Evolutionary conservation across 306 rosid genomes (phyloP), one percentile per base, ranked within the genome.

Genomic region (Styphnolobium japonicum): DNA sequence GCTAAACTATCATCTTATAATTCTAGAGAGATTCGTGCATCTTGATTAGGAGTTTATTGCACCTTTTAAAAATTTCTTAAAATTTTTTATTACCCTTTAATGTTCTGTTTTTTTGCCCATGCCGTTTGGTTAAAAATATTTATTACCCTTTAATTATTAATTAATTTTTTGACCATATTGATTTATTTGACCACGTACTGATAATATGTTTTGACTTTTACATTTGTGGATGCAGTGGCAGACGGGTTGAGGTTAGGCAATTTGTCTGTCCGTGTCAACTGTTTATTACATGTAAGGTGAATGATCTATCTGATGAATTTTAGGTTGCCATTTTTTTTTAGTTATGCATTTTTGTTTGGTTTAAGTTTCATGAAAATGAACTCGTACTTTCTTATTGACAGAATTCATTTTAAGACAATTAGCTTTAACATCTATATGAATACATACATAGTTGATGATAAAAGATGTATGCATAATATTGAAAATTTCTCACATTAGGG

Each of bases 181-280:
- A n/a, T 34, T 71, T 67, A 67, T 46, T 39, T 57, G 29, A 71
- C 23, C 23, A 51, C 53, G n/a, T n/a, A 60, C 60, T 25, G 34
- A 39, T 75, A 15, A 29, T 34, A 79, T 69, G 63, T 51, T 76
- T 81, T 87, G 76, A 80, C 71, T 3, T 14, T 52, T 27, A 58
- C 31, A 67, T 67, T 45, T 80, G 71, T 82, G 86, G 49, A 83
- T 86, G 93, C 96, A 92, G 97, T 88, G 96, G 93, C 93, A 92
- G 84, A 88, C 89, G 94, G 88, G 86, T 57, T 92, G 88, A 89
- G 85, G 68, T 69, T 37, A 66, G 79, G 81, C 75, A 45, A 57
- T 57, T 23, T 45, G 52, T 67, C 73, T 62, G 56, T 57, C 49
- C 79, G 53, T 46, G 62, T 52, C 75, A 77, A 79, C 80, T 81